Base-by-base conservation (phyloP, 2,329 filamentous ascomycete species). In the Talaromyces albobiverticillius region DNA sequence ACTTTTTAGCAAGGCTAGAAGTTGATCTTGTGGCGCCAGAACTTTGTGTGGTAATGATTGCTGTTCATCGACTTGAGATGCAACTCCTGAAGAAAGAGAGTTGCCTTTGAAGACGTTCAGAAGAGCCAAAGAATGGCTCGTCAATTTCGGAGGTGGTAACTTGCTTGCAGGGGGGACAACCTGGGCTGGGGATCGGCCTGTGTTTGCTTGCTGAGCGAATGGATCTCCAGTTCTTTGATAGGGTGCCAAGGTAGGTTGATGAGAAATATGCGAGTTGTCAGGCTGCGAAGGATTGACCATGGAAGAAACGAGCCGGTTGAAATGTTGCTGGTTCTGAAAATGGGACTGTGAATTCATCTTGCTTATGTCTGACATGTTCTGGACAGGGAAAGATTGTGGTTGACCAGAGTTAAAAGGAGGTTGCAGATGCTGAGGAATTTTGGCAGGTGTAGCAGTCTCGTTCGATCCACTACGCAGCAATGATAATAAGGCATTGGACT, bases 131-230 rank as follows among this genome's bases (percentile, higher is more conserved):
- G 81, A 76, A 64, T 86, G 82, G 11, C 76, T 76, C 32, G 74
- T 84, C 29, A 86, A 75, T 57, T 79, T 81, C 6, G 82, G 82
- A 36, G 79, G 74, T 14, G 83, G 83, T 22, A 86, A 64, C 49
- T 81, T 80, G 64, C 60, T 82, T 67, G 83, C 80, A 31, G 80
- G 76, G 1, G 83, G 83, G 26, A 80, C 75, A 32, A 70, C 67
- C 38, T 76, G 73, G n/a, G 72, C 72, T 53, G 73, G 71, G 48
- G 69, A 50, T 40, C 67, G 66, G 38, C 66, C 58, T 29, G 60
- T 57, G 29, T 67, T 71, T 20, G 69, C 62, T 36, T 65, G 64
- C 53, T 71, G 69, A 31, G 70, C 67, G 64, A 78, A 74, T 59
- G 72, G 73, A 56, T 76, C 75, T 10, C 73, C 72, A 11, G 76